Evolutionary conservation across 2,329 filamentous ascomycete genomes (phyloP).

Genomic region (Trichoderma aggressivum): DNA sequence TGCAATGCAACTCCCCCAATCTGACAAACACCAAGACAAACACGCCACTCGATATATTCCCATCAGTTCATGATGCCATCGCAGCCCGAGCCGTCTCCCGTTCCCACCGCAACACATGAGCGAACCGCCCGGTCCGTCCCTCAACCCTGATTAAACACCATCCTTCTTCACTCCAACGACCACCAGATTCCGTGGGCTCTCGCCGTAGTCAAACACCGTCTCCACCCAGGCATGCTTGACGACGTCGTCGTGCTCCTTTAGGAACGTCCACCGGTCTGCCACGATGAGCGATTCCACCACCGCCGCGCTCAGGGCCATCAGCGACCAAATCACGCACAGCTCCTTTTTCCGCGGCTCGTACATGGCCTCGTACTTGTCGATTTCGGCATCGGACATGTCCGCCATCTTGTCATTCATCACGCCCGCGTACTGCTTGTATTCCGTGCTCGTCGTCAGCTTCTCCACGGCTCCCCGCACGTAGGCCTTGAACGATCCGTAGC

Average conservation of each 20-base stretch:
- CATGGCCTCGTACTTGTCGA: constrained; percentile 63
- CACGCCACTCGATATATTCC: neutral
- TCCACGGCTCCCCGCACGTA: constrained; percentile 79
- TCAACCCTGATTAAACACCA: neutral
- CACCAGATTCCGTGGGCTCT: constrained; percentile 87
- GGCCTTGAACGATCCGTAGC: constrained; percentile 68
- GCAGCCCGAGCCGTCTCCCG: neutral
- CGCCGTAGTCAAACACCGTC: constrained; percentile 80
- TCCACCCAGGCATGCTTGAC: constrained; percentile 84
- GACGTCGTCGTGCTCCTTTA: constrained; percentile 70
- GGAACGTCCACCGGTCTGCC: constrained; percentile 82
- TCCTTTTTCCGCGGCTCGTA: constrained; percentile 72
- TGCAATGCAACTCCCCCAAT: neutral
- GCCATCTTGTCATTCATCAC: constrained; percentile 65
- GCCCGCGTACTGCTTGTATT: constrained; percentile 56
- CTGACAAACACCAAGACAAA: neutral
- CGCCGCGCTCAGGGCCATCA: constrained; percentile 93
- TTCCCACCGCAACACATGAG: neutral
- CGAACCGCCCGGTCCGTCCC: neutral
- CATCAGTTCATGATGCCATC: neutral
- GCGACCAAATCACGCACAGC: constrained; percentile 80
- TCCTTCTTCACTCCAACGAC: constrained; percentile 83
- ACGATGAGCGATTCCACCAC: constrained; percentile 90
- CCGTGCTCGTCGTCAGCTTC: constrained; percentile 62
- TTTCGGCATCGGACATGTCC: constrained; percentile 69